Evolutionary conservation across 2,329 filamentous ascomycete genomes (phyloP), one percentile per base, ranked within the genome.

Genomic region (Phoma sp.): DNA sequence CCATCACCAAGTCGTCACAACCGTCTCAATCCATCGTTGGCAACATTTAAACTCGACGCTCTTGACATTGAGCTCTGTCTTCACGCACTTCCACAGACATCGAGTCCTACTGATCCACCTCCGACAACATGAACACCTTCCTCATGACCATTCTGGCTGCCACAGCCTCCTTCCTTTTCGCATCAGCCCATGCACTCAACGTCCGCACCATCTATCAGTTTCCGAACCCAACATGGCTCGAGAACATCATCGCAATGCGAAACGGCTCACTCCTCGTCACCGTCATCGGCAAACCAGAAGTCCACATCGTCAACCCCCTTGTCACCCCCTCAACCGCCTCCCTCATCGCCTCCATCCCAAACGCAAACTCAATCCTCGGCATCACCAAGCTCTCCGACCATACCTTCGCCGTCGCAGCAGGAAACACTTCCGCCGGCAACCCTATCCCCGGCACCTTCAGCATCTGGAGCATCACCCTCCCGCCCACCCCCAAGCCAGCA

Each of bases 201-300:
- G 34, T 53, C 5, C 50, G 51, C n/a, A 61, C 47, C 14, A 17
- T 72, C 28, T 57, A 69, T 40, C 56, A 69, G 39, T 72, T 72
- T 39, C 45, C 60, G 4, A 65, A 66, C 26, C 47, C 53, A 18
- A 68, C 63, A 11, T 72, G 66, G 66, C 51, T 71, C 30, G 77
- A 78, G 53, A 78, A 78, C 46, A 60, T 78, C 20, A 72, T 67
- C 7, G 51, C 74, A 3, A 73, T 69, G 17, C 43, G 64, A n/a
- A 76, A 76, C 38, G 74, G 73, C 12, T 64, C 73, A 21, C 56
- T 78, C n/a, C 66, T 78, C 25, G 66, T 73, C n/a, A 60, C 66
- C 12, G 54, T 69, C 4, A 50, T 77, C 9, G 66, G 68, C 33
- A 40, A 45, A 17, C 65, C 75, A 66, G n/a, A 74, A 43, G 56